phyloP scores from a whole-genome alignment of 2,329 filamentous ascomycete species.

The Curvularia sp. region DNA sequence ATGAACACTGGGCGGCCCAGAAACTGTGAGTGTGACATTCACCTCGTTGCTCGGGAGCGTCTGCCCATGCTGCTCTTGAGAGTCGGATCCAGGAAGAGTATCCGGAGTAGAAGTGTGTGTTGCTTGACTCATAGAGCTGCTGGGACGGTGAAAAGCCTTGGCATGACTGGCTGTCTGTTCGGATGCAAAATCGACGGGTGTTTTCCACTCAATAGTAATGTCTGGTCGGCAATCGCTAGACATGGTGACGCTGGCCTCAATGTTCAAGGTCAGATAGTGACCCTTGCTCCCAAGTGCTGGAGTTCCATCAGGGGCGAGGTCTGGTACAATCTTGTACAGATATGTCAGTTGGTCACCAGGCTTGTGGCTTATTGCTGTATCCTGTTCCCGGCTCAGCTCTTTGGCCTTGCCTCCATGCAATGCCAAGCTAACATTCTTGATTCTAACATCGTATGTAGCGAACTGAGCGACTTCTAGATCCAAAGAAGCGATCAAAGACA shows the following conservation, averaged over 20 bases:
- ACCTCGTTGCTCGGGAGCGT: constrained; percentile 58
- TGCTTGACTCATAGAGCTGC: constrained; percentile 33
- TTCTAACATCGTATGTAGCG: constrained; percentile 69
- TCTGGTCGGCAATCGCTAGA: constrained; percentile 66
- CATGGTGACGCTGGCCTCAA: constrained; percentile 66
- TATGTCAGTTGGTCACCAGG: constrained; percentile 79
- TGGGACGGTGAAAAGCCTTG: constrained; percentile 42
- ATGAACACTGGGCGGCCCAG: constrained; percentile 65
- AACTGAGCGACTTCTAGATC: constrained; percentile 77
- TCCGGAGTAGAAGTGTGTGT: constrained; percentile 39
- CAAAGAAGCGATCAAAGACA: constrained; percentile 71
- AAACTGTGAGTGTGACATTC: constrained; percentile 78
- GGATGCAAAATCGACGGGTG: constrained; percentile 70
- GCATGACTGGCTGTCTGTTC: constrained; percentile 52
- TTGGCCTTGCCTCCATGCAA: constrained; percentile 67
- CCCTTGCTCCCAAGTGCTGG: constrained; percentile 53
- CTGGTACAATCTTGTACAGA: constrained; percentile 68
- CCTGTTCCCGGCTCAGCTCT: constrained; percentile 56
- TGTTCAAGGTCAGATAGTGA: constrained; percentile 62
- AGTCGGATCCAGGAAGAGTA: constrained; percentile 36
- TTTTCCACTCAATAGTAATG: constrained; percentile 72
- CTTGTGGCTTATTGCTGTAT: constrained; percentile 66
- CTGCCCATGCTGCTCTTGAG: constrained; percentile 27
- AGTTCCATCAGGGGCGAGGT: constrained; percentile 55
- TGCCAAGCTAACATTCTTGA: constrained; percentile 66